Evolutionary conservation across 2,329 filamentous ascomycete species (phyloP).

Genomic region (Chalaropsis ovoidea): DNA sequence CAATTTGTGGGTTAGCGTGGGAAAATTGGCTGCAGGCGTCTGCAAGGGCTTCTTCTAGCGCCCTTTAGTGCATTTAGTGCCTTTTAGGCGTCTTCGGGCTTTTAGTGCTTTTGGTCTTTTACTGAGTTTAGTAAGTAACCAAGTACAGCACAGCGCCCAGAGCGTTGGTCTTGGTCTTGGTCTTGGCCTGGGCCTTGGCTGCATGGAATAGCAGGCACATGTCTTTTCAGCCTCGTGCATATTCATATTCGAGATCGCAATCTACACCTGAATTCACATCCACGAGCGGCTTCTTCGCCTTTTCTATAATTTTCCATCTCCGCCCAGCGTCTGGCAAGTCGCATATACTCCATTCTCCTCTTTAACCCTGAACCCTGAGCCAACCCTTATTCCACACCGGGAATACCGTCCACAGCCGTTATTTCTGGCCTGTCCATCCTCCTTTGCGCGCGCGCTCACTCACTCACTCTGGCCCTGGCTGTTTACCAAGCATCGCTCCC

Average conservation of each 20-base stretch:
- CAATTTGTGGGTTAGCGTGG: not conserved
- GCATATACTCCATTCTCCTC: not conserved
- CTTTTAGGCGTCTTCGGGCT: no score
- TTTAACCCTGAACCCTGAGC: not conserved
- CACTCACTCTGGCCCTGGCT: no score
- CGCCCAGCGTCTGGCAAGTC: not conserved
- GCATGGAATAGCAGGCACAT: not conserved
- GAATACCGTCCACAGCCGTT: not conserved
- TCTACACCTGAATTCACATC: not conserved
- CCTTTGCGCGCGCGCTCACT: not conserved
- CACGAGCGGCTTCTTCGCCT: not conserved
- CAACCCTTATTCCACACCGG: not conserved
- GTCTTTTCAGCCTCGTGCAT: not conserved
- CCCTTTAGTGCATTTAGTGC: not conserved
- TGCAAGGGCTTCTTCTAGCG: constrained; percentile 11
- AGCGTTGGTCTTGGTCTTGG: no score
- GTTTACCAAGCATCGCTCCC: no score
- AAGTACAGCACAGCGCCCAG: not conserved
- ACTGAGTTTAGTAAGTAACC: no score
- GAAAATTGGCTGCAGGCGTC: not conserved
- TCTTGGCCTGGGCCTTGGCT: not conserved
- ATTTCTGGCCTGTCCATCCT: not conserved
- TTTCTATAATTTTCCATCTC: not conserved
- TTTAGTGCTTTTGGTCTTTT: no score
- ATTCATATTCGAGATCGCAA: not conserved